These are phyloP conservation scores for Oryza longistaminata DNA, from an alignment of 176 grass and related monocot species.

Conservation along the genomic window DNA sequence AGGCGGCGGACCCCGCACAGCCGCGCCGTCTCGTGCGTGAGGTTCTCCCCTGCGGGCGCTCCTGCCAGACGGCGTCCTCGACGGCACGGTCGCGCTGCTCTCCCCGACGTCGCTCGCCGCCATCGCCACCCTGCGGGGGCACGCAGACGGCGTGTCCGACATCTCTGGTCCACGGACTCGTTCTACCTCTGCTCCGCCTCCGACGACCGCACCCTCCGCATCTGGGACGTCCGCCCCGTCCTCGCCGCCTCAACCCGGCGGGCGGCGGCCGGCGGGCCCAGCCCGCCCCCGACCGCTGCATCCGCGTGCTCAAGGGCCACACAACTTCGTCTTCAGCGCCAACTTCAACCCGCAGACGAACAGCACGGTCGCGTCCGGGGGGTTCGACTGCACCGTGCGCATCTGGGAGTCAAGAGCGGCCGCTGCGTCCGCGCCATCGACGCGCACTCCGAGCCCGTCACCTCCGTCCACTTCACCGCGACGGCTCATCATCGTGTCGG, in stretches of 20 bases:
- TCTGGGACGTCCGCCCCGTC: conserved; percentile 74
- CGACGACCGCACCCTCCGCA: conserved; percentile 76
- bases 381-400: conserved; percentile 79
- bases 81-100: conserved; percentile 68
- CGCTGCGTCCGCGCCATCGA: conserved; percentile 61
- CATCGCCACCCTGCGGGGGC: conserved; percentile 60
- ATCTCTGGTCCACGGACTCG: conserved; percentile 85
- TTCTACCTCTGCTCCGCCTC: conserved; percentile 91
- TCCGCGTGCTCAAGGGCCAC: conserved; percentile 74
- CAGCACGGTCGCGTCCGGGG: conserved; percentile 69
- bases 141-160: conserved; percentile 75
- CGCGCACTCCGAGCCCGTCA: conserved; percentile 72
- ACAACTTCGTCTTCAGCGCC: conserved; percentile 77
- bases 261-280: not conserved
- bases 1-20: conserved; percentile 52
- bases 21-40: conserved; percentile 79
- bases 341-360: conserved; percentile 90
- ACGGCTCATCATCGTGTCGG: conserved; percentile 93
- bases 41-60: conserved; percentile 88
- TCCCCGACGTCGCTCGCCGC: conserved; percentile 55
- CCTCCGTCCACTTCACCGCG: conserved; percentile 80
- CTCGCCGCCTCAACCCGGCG: conserved; percentile 36
- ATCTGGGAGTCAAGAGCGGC: conserved; percentile 80
- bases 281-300: conserved; percentile 52
- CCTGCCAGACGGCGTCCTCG: conserved; percentile 86